Conservation (phyloP, 306 rosid species). For the Vachellia collinsii region DNA sequence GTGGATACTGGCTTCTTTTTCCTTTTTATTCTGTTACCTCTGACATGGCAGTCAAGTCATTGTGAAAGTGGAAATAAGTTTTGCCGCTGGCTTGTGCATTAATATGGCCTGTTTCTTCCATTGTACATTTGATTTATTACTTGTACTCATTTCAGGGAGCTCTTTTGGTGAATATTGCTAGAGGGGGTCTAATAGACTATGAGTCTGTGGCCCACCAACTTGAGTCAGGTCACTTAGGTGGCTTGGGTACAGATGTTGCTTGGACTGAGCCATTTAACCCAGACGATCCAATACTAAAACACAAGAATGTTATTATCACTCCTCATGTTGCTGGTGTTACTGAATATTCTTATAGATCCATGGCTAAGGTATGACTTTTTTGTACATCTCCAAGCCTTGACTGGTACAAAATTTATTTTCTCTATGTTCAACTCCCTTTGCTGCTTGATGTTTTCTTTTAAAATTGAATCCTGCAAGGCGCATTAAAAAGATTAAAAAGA, state of each 20-base stretch:
- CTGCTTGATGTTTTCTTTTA: not conserved
- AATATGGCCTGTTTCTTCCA: not conserved
- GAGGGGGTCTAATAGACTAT: conserved; percentile 74
- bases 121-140: conserved; percentile 9
- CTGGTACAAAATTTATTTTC: not conserved
- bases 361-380: conserved; percentile 71
- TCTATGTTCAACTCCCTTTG: not conserved
- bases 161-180: conserved; percentile 76
- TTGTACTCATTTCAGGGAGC: conserved; percentile 63
- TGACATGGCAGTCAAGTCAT: conserved; percentile 5
- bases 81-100: not conserved
- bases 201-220: conserved; percentile 62
- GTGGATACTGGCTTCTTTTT: not conserved
- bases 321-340: conserved; percentile 95
- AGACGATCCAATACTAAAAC: conserved; percentile 66
- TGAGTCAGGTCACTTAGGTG: conserved; percentile 76
- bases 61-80: not conserved
- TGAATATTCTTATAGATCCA: conserved; percentile 73
- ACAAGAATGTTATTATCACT: conserved; percentile 73
- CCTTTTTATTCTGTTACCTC: not conserved
- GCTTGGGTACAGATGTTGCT: conserved; percentile 87
- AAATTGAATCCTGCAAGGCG: conserved; percentile 1
- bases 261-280: conserved; percentile 94
- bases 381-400: not conserved
- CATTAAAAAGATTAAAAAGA: not conserved